phyloP scores from a whole-genome alignment of 108 stramenopile genomes.

The Poteriospumella lacustris region DNA sequence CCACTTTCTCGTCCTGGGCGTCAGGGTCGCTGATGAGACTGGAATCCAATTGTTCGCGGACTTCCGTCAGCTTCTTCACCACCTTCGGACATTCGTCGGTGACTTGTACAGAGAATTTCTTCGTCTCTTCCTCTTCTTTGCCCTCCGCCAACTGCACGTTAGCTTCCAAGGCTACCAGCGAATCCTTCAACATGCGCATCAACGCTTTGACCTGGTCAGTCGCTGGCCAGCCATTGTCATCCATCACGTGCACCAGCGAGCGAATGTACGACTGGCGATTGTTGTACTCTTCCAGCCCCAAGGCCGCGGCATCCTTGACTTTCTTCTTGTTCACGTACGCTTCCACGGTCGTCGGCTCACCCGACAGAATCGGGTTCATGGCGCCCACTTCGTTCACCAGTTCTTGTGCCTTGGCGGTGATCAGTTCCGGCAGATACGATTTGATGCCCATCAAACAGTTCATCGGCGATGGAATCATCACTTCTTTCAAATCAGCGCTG shows the following conservation, averaged over 20 bases:
- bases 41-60: conserved; percentile 57
- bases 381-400: conserved; percentile 44
- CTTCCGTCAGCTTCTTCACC: conserved; percentile 39
- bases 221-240: conserved; percentile 47
- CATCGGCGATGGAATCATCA: conserved; percentile 55
- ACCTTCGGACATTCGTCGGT: conserved; percentile 45
- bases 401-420: conserved; percentile 35
- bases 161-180: conserved; percentile 44
- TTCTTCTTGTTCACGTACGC: conserved; percentile 55
- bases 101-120: conserved; percentile 44
- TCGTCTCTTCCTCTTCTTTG: conserved; percentile 56
- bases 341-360: conserved; percentile 45
- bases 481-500: conserved; percentile 37
- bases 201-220: conserved; percentile 52
- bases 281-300: conserved; percentile 35
- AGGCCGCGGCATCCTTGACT: conserved; percentile 32
- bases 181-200: conserved; percentile 53
- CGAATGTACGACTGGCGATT: not conserved
- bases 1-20: conserved; percentile 40
- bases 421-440: conserved; percentile 46
- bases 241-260: conserved; percentile 47
- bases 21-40: conserved; percentile 40
- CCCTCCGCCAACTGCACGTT: conserved; percentile 53
- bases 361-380: conserved; percentile 42
- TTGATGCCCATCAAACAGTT: conserved; percentile 45